phyloP scores from a whole-genome alignment of 169 alveolate genomes.

The Theileria parva region DNA sequence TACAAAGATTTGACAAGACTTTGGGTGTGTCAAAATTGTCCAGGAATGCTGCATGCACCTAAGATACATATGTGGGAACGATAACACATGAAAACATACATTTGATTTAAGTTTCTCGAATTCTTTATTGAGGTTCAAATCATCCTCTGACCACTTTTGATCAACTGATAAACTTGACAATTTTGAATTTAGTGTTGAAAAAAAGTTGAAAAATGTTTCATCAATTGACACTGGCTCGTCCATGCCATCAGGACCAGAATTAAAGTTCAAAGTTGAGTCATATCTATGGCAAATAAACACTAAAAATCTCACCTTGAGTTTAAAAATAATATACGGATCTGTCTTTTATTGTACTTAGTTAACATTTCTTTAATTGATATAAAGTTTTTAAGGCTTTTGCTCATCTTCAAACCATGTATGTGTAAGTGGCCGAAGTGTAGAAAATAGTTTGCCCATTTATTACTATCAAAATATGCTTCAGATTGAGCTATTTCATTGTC shows the following conservation, averaged over 20 bases:
- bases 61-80: background rate
- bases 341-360: slow-evolving; percentile 80
- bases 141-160: slow-evolving; percentile 70
- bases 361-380: slow-evolving; percentile 89
- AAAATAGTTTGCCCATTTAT: slow-evolving; percentile 95
- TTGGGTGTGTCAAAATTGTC: slow-evolving; percentile 90
- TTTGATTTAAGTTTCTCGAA: slow-evolving; percentile 65
- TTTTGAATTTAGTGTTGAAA: slow-evolving; percentile 85
- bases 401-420: slow-evolving; percentile 97
- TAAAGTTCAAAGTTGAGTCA: slow-evolving; percentile 89
- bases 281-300: slow-evolving; percentile 71
- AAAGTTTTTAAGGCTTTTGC: slow-evolving; percentile 95
- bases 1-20: slow-evolving; percentile 73
- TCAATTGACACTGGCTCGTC: slow-evolving; percentile 92
- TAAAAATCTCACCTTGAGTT: slow-evolving; percentile 73
- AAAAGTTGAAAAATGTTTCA: slow-evolving; percentile 88
- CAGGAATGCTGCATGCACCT: slow-evolving; percentile 79
- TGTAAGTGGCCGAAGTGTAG: slow-evolving; percentile 98
- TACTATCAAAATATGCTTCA: slow-evolving; percentile 94
- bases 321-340: slow-evolving; percentile 87
- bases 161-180: slow-evolving; percentile 67
- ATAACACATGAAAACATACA: background rate
- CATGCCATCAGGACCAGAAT: slow-evolving; percentile 86
- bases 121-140: slow-evolving; percentile 46
- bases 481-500: slow-evolving; percentile 98